Conservation (phyloP, 176 grass and related monocot species). For the Eragrostis nindensis region DNA sequence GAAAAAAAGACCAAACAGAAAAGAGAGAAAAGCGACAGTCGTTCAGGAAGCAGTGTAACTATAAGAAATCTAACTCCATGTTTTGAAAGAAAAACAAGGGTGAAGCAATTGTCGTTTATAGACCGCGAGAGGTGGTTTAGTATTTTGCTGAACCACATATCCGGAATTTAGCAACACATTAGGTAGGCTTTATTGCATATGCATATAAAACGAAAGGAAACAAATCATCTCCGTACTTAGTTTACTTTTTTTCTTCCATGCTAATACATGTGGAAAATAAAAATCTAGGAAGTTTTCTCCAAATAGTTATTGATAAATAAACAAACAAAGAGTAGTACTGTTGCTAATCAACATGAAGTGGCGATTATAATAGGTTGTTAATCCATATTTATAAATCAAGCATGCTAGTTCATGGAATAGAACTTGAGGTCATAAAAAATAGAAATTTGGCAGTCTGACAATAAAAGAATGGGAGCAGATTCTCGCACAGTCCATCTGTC, state of each 20-base stretch:
- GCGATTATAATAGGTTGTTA: neutral
- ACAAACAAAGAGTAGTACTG: slow-evolving; percentile 4
- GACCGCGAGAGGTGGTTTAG: no score
- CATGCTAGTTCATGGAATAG: no score
- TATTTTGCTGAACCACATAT: no score
- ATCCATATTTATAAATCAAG: no score
- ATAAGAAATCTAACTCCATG: slow-evolving; percentile 10
- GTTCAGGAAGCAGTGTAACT: neutral
- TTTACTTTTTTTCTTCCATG: neutral
- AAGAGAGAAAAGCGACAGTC: neutral
- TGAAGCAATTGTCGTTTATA: neutral
- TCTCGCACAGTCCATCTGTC: no score
- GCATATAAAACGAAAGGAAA: no score
- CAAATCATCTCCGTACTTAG: no score
- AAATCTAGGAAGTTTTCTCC: neutral
- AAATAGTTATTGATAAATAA: slow-evolving; percentile 9
- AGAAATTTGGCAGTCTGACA: no score
- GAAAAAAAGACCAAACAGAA: neutral
- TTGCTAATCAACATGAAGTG: neutral
- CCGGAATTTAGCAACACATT: no score
- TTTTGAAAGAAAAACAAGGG: neutral
- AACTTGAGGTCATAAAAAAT: no score
- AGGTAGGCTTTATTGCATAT: no score
- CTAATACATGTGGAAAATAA: neutral
- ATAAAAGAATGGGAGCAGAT: no score